Conservation (phyloP, 2,329 filamentous ascomycete species). For the Hysterium pulicare region DNA sequence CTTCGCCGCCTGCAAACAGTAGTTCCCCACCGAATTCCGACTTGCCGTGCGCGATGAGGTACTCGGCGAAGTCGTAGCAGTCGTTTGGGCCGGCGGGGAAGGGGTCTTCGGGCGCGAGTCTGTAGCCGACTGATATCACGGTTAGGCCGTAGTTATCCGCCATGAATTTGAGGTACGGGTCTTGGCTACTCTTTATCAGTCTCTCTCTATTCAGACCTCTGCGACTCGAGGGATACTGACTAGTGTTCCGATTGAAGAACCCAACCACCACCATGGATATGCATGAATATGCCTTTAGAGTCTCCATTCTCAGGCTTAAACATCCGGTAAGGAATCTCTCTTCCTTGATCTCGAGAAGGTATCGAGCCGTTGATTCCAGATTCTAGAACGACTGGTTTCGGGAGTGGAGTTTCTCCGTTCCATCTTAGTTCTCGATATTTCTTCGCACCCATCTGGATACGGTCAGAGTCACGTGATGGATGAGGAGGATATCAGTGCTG, state of each 20-base stretch:
- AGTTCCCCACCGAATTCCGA: constrained; percentile 42
- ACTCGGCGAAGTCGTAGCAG: constrained; percentile 55
- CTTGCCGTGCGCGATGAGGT: constrained; percentile 49
- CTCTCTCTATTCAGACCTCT: too few species aligned
- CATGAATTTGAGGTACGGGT: constrained; percentile 48
- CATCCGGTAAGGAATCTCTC: constrained; percentile 52
- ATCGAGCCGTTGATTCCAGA: constrained; percentile 47
- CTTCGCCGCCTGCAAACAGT: constrained; percentile 39
- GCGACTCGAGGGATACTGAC: too few species aligned
- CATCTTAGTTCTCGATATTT: constrained; percentile 54
- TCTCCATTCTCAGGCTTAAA: constrained; percentile 49
- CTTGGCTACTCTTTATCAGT: constrained; percentile 34
- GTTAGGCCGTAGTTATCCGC: constrained; percentile 49
- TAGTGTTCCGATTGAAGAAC: constrained; percentile 41
- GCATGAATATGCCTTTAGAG: constrained; percentile 48
- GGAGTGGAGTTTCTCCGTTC: constrained; percentile 52
- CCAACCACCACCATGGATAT: constrained; percentile 56
- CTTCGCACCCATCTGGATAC: constrained; percentile 47
- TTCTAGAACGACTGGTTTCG: constrained; percentile 45
- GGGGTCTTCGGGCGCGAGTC: constrained; percentile 58
- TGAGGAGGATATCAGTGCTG: background rate
- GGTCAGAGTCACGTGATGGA: background rate
- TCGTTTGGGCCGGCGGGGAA: constrained; percentile 56
- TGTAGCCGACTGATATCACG: constrained; percentile 56
- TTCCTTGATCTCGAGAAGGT: constrained; percentile 51